Percentiles rank a stretch among this genome's conserved stretches.
Conservation (phyloP, 768 basidiomycete species). For the Lactarius sp. region DNA sequence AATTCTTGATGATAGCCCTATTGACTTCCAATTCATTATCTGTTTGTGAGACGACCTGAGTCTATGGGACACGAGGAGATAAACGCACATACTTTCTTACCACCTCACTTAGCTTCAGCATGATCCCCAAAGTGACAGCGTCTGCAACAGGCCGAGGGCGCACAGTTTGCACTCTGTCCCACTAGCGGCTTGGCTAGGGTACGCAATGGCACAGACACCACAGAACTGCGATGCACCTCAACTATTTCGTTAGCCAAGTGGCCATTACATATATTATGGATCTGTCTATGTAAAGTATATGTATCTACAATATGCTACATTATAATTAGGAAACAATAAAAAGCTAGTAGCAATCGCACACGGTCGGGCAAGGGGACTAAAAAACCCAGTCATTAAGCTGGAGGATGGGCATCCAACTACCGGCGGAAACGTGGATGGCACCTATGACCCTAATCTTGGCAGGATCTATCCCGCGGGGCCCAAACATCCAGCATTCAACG, state of each 20-base stretch:
- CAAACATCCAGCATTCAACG: conserved; percentile 7
- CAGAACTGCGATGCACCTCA: background rate
- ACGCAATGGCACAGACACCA: too few species aligned
- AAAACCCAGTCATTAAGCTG: conserved; percentile 5
- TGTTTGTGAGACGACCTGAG: too few species aligned
- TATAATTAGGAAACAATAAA: background rate
- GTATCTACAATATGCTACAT: background rate
- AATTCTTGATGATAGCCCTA: too few species aligned
- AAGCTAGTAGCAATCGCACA: background rate
- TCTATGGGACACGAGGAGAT: too few species aligned
- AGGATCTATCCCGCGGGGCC: background rate
- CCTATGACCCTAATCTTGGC: conserved; percentile 14
- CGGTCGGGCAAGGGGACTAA: background rate
- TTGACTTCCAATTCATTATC: too few species aligned
- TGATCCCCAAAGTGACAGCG: too few species aligned
- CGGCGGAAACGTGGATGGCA: conserved; percentile 16
- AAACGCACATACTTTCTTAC: too few species aligned
- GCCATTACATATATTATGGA: background rate
- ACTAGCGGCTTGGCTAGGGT: too few species aligned
- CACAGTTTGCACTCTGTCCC: too few species aligned
- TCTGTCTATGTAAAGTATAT: background rate
- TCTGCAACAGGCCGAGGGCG: too few species aligned
- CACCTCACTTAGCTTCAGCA: too few species aligned
- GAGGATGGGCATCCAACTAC: conserved; percentile 24
- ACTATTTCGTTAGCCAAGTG: background rate